A percentile compares a stretch with the other conserved stretches of the same genome.
Evolutionary conservation across 805 yeast genomes (phyloP).

Genomic region (Ascoidea tarda): DNA sequence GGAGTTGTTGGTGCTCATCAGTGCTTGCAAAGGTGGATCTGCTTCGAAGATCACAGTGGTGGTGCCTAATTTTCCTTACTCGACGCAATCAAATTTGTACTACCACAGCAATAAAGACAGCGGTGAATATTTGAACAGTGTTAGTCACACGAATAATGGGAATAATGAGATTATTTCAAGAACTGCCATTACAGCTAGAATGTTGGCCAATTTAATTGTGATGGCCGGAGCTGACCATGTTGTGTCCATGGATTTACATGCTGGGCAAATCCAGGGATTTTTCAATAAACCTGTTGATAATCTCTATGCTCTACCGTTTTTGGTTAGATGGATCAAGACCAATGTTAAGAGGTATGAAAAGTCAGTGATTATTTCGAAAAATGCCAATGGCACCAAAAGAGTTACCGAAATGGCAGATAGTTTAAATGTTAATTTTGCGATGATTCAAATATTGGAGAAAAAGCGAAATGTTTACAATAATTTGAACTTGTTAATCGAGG

Average conservation of each 20-base stretch:
- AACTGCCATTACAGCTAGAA: conserved; percentile 19
- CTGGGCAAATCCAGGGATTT: conserved; percentile 52
- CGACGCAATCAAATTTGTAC: conserved; percentile 96
- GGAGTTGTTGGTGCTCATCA: conserved; percentile 86
- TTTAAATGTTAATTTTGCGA: conserved; percentile 43
- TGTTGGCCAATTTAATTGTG: conserved; percentile 37
- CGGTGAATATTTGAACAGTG: no score
- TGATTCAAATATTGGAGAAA: conserved; percentile 42
- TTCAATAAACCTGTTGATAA: conserved; percentile 52
- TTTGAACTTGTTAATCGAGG: neutral
- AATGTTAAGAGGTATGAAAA: conserved; percentile 35
- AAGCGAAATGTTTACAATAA: conserved; percentile 21
- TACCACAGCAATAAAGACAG: conserved; percentile 45
- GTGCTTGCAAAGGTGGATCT: conserved; percentile 96
- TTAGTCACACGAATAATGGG: no score
- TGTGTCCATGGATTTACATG: conserved; percentile 53
- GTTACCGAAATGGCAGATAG: conserved; percentile 47
- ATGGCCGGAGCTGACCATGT: conserved; percentile 52
- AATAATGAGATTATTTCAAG: conserved; percentile 6
- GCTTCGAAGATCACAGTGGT: conserved; percentile 96
- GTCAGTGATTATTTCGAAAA: conserved; percentile 46
- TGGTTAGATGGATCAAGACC: conserved; percentile 39
- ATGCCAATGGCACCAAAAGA: conserved; percentile 53
- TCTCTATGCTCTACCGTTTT: conserved; percentile 38
- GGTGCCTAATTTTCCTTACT: conserved; percentile 94